Percentiles rank a stretch among this genome's conserved stretches.
Evolutionary conservation across 2,329 filamentous ascomycete species (phyloP).

Genomic region (Zymoseptoria pseudotritici): DNA sequence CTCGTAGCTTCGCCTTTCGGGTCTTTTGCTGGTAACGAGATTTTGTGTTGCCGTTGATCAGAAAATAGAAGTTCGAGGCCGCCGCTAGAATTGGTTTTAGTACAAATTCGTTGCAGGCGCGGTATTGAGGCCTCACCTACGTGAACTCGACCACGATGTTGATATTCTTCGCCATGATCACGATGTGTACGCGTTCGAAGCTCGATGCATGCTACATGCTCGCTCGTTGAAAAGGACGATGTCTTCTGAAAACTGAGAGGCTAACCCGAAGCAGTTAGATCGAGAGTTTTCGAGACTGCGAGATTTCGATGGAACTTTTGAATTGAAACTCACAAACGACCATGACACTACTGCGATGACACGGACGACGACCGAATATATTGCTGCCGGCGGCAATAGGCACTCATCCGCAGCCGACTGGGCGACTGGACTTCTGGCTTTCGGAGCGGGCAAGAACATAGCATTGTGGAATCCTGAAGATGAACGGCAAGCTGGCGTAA

Average conservation of each 20-base stretch:
- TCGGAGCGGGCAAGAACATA: constrained; percentile 81
- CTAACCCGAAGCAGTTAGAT: neutral
- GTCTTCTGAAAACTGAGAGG: neutral
- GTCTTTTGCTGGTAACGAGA: constrained; percentile 60
- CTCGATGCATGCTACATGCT: neutral
- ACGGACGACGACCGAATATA: constrained; percentile 33
- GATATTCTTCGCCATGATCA: constrained; percentile 32
- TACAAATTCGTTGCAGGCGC: neutral
- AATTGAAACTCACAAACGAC: constrained; percentile 2
- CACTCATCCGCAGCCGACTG: constrained; percentile 88
- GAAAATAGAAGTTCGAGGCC: constrained; percentile 92
- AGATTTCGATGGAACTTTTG: neutral
- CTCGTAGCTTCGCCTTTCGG: constrained; percentile 55
- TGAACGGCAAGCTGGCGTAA: constrained; percentile 50
- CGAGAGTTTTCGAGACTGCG: neutral
- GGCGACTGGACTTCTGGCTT: constrained; percentile 68
- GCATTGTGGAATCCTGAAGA: constrained; percentile 74
- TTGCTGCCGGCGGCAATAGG: constrained; percentile 80
- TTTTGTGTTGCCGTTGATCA: constrained; percentile 64
- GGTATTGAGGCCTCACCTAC: constrained; percentile 37
- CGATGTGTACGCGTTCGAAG: neutral
- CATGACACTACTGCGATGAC: constrained; percentile 1
- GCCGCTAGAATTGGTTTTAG: constrained; percentile 47
- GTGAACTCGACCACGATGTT: constrained; percentile 67
- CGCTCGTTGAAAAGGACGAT: neutral